Evolutionary conservation across 345 rosid genomes (phyloP).

Genomic region (Isatis tinctoria): DNA sequence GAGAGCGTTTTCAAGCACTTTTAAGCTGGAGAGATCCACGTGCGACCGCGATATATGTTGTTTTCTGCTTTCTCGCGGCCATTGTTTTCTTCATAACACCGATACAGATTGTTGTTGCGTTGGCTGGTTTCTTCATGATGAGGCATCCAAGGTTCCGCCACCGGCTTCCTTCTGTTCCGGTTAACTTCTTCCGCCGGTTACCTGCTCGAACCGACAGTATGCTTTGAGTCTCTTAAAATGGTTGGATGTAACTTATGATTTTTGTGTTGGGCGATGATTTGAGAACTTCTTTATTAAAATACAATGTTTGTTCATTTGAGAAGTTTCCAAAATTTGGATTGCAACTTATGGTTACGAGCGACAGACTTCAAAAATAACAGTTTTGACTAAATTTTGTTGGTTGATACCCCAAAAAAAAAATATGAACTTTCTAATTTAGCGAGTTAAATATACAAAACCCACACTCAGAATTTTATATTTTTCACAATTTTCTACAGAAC

Average conservation of each 20-base stretch:
- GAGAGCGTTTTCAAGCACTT: conserved; percentile 80
- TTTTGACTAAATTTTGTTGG: background rate
- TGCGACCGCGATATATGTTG: conserved; percentile 65
- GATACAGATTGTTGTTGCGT: conserved; percentile 72
- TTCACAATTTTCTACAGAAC: no score
- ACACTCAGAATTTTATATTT: no score
- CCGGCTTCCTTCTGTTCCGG: conserved; percentile 75
- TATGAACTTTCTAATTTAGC: background rate
- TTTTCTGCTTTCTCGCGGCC: conserved; percentile 80
- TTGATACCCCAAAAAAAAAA: background rate
- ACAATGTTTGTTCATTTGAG: background rate
- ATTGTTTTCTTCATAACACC: conserved; percentile 85
- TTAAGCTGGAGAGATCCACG: conserved; percentile 99
- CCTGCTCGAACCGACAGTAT: conserved; percentile 92
- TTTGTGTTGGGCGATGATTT: background rate
- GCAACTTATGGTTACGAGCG: background rate
- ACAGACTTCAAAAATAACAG: no score
- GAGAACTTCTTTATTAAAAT: background rate
- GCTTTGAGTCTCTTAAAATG: conserved; percentile 37
- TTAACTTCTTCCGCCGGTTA: conserved; percentile 93
- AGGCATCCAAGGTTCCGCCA: conserved; percentile 93
- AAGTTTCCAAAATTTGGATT: background rate
- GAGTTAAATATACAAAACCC: background rate
- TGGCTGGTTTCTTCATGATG: conserved; percentile 75
- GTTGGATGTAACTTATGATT: background rate